Evolutionary conservation across 495 filamentous ascomycete genomes (phyloP).

Genomic region (Physcia stellaris): DNA sequence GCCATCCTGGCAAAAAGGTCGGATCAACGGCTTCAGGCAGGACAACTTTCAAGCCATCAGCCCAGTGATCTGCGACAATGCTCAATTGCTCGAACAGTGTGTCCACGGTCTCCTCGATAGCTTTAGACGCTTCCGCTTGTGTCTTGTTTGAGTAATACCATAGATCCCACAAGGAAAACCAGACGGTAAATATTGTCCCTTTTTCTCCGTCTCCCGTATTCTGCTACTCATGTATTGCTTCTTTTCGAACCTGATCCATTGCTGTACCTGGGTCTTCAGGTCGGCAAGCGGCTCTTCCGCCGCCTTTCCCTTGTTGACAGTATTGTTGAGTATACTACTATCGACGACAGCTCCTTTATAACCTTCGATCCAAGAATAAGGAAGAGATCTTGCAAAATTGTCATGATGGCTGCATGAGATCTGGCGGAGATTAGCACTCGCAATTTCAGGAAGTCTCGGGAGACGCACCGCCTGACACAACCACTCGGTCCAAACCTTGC

Average conservation of each 20-base stretch:
- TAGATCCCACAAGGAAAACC: conserved; percentile 38
- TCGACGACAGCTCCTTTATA: conserved; percentile 30
- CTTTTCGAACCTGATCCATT: conserved; percentile 23
- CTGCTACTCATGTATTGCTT: conserved; percentile 10
- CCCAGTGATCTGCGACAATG: conserved; percentile 24
- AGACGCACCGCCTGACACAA: conserved; percentile 28
- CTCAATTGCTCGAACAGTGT: conserved; percentile 31
- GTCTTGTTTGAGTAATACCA: conserved; percentile 31
- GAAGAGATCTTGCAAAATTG: conserved; percentile 28
- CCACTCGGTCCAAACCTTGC: conserved; percentile 31
- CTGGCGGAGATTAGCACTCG: conserved; percentile 13
- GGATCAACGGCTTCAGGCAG: conserved; percentile 36
- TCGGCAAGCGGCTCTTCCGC: conserved; percentile 23
- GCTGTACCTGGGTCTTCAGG: conserved; percentile 27
- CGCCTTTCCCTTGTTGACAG: conserved; percentile 17
- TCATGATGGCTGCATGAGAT: conserved; percentile 30
- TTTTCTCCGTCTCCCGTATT: conserved; percentile 5
- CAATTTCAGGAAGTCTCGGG: neutral
- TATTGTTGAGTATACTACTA: conserved; percentile 12
- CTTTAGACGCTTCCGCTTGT: conserved; percentile 20
- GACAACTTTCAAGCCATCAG: conserved; percentile 31
- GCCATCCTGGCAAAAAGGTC: conserved; percentile 36
- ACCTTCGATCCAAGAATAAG: conserved; percentile 18
- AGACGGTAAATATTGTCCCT: conserved; percentile 22
- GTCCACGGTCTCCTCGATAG: conserved; percentile 29